These are phyloP conservation scores for Erythrophleum ivorense DNA, from an alignment of 331 rosid genomes.

Conservation along the genomic window DNA sequence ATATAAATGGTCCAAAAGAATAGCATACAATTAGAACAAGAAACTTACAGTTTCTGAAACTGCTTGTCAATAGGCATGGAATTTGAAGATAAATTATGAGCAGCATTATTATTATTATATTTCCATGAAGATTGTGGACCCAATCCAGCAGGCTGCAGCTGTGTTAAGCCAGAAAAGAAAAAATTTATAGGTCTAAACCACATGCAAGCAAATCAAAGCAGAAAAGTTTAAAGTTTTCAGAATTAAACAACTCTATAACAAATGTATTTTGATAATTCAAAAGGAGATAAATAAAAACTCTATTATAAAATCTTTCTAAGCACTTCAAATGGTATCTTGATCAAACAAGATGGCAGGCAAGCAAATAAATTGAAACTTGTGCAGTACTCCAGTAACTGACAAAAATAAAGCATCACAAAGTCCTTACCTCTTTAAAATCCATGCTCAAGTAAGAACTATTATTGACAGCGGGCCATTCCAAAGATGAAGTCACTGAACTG, in stretches of 20 bases:
- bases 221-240: not conserved
- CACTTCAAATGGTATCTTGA: constrained; percentile 22
- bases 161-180: constrained; percentile 12
- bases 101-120: constrained; percentile 39
- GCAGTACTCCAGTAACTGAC: constrained; percentile 20
- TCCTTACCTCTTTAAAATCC: constrained; percentile 51
- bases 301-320: not conserved
- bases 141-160: constrained; percentile 61
- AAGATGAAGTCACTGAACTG: constrained; percentile 39
- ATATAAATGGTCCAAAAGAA: constrained; percentile 23
- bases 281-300: not conserved
- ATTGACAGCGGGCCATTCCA: constrained; percentile 48
- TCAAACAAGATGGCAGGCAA: constrained; percentile 4
- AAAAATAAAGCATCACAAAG: constrained; percentile 9
- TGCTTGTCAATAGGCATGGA: constrained; percentile 65
- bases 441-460: constrained; percentile 34
- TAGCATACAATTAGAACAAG: constrained; percentile 33
- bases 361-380: constrained; percentile 14
- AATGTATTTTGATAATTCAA: not conserved
- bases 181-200: constrained; percentile 24
- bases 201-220: not conserved
- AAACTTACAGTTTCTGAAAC: constrained; percentile 80
- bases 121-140: constrained; percentile 72
- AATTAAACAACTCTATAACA: not conserved
- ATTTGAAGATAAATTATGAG: constrained; percentile 51